Conservation (phyloP, 805 yeast genomes). For the Candida taoyuanica region DNA sequence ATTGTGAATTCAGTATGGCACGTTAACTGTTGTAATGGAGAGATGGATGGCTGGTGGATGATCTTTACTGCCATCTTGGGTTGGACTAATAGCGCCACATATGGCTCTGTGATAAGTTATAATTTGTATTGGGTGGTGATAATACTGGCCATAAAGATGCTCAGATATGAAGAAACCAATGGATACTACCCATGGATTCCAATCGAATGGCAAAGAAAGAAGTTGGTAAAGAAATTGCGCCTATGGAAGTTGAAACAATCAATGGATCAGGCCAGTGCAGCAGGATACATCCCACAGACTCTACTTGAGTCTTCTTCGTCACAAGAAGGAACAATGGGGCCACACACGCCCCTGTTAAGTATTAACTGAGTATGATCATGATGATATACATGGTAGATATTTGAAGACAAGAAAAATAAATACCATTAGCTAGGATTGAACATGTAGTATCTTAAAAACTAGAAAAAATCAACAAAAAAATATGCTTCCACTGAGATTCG, state of each 20-base stretch:
- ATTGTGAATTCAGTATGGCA: constrained; percentile 82
- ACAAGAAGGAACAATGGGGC: not conserved
- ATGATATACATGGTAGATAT: not conserved
- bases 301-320: constrained; percentile 1
- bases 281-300: constrained; percentile 12
- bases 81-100: constrained; percentile 93
- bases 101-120: constrained; percentile 77
- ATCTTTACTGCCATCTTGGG: constrained; percentile 82
- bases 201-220: constrained; percentile 50
- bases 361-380: too few relatives aligned
- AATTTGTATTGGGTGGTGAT: constrained; percentile 61
- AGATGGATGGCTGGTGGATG: constrained; percentile 93
- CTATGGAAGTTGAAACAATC: constrained; percentile 15
- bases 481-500: constrained; percentile 66
- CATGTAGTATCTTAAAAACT: not conserved
- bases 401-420: too few relatives aligned
- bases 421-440: too few relatives aligned
- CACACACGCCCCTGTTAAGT: constrained; percentile 2
- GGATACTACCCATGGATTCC: constrained; percentile 65
- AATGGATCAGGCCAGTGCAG: not conserved
- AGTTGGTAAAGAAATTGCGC: constrained; percentile 37
- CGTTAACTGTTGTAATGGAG: constrained; percentile 90
- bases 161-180: constrained; percentile 49
- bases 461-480: constrained; percentile 14
- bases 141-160: constrained; percentile 37